phyloP scores from a whole-genome alignment of 1,139 yeast genomes.

The Lodderomyces beijingensis region DNA sequence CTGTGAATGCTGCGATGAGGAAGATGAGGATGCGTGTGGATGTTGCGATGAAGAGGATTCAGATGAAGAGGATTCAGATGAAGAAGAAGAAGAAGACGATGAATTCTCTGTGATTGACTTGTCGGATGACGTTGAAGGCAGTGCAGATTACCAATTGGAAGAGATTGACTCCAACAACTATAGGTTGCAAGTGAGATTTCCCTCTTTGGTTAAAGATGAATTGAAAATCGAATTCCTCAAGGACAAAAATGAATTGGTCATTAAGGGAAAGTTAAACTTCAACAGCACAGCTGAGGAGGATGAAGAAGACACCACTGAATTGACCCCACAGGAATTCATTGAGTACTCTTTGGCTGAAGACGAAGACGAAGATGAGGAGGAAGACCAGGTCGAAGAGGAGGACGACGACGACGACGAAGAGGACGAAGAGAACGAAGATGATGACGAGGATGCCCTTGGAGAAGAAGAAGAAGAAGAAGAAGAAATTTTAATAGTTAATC shows the following conservation, averaged over 20 bases:
- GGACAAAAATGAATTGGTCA: constrained; percentile 40
- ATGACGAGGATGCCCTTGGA: constrained; percentile 17
- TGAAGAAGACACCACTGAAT: constrained; percentile 10
- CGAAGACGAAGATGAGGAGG: constrained; percentile 12
- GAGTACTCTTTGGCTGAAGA: constrained; percentile 11
- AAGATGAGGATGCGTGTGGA: constrained; percentile 9
- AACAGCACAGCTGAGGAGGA: constrained; percentile 18
- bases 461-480: constrained; percentile 14
- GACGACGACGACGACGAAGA: constrained; percentile 20
- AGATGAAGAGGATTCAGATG: constrained; percentile 20
- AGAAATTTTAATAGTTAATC: constrained; percentile 20
- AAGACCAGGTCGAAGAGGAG: constrained; percentile 30
- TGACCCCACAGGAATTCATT: constrained; percentile 5
- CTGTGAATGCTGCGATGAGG: constrained; percentile 18
- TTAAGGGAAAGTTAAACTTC: constrained; percentile 40
- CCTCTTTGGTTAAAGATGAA: constrained; percentile 41
- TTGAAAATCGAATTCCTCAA: constrained; percentile 40
- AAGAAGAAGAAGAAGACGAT: constrained; percentile 33
- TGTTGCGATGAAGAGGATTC: constrained; percentile 15
- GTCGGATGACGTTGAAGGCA: constrained; percentile 39
- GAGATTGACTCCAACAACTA: constrained; percentile 39
- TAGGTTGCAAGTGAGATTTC: constrained; percentile 42
- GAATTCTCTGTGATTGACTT: constrained; percentile 39
- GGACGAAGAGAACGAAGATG: constrained; percentile 19
- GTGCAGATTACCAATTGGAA: constrained; percentile 44